These are phyloP conservation scores for Mycena latifolia DNA, from an alignment of 768 basidiomycete genomes.

Conservation along the genomic window DNA sequence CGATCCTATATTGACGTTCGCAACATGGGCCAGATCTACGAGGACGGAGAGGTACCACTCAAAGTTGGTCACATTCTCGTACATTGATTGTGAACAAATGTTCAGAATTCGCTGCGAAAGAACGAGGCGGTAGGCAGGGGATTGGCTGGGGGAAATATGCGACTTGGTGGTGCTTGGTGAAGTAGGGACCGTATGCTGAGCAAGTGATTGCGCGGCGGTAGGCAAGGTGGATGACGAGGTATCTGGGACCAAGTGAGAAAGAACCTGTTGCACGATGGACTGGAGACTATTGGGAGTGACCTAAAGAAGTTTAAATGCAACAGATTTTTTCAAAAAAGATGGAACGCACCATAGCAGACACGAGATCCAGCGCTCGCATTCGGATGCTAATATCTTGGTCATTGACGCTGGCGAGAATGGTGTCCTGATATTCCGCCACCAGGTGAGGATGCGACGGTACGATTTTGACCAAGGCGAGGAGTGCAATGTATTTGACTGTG, in stretches of 20 bases:
- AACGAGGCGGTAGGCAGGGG: slow-evolving; percentile 87
- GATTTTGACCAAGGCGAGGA: slow-evolving; percentile 96
- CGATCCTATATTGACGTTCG: slow-evolving; percentile 80
- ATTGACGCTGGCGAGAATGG: slow-evolving; percentile 89
- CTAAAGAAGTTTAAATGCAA: slow-evolving; percentile 53
- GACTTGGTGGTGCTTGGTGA: slow-evolving; percentile 50
- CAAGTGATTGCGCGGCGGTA: slow-evolving; percentile 72
- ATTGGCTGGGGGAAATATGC: slow-evolving; percentile 69
- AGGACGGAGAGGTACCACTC: slow-evolving; percentile 98
- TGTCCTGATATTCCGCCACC: slow-evolving; percentile 92
- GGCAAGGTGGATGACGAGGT: slow-evolving; percentile 61
- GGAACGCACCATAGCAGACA: slow-evolving; percentile 87
- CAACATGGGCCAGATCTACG: slow-evolving; percentile 90
- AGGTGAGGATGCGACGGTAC: slow-evolving; percentile 92
- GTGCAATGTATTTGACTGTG: slow-evolving; percentile 97
- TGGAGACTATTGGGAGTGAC: slow-evolving; percentile 88
- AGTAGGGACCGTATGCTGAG: slow-evolving; percentile 51
- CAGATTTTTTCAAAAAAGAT: neutral
- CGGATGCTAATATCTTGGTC: slow-evolving; percentile 97
- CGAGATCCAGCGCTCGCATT: slow-evolving; percentile 94
- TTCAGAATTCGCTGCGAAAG: slow-evolving; percentile 86
- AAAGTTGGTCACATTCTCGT: slow-evolving; percentile 91
- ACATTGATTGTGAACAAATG: slow-evolving; percentile 88
- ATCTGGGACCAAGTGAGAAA: slow-evolving; percentile 86
- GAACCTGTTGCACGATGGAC: slow-evolving; percentile 89